Evolutionary conservation across 305 asterid species (phyloP), one percentile per base, ranked within the genome.

Genomic region (Plantago rigida): DNA sequence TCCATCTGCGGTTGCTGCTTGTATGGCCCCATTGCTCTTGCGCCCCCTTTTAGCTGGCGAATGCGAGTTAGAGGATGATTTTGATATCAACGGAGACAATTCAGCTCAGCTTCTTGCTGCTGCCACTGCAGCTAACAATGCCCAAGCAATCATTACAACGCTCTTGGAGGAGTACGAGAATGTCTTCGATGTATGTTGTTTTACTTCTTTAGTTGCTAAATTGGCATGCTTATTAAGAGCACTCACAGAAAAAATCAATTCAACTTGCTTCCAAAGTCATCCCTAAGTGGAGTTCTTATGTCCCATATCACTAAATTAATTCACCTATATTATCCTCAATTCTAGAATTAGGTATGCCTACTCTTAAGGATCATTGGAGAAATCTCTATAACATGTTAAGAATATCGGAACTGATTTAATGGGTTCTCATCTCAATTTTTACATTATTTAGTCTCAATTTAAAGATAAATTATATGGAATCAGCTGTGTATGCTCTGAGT

Each of bases 1-100:
- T 59, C 84, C 96, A 63, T 77, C 96, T 2, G 99, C 99, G 29
- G 96, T 93, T 76, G 97, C 97, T 70, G 97, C 99, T 75, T 93
- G 99, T 74, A 93, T 93, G 99, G 99, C 99, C 47, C 99, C 99
- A 13, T 79, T 93, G 85, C 92, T 93, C 62, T 79, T 93, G 78
- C 96, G 96, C 29, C 99, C 99, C 31, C 96, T 93, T 62, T 80
- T 93, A 71, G 90, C 99, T 53, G 99, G 99, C 52, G 99, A 93
- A 81, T 93, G 99, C 61, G 99, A 93, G 77, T 28, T 84, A 63
- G 99, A 89, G 80, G 97, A 89, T 68, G 95, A 81, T 78, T 85
- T 79, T 76, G 93, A 87, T 47, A 49, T 67, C 31, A 81, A 80
- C 63, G 97, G 94, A 65, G 97, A 87, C 77, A 87, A 80, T 77